Base-by-base conservation (phyloP, 1,139 yeast genomes). In the Lodderomyces theae region DNA sequence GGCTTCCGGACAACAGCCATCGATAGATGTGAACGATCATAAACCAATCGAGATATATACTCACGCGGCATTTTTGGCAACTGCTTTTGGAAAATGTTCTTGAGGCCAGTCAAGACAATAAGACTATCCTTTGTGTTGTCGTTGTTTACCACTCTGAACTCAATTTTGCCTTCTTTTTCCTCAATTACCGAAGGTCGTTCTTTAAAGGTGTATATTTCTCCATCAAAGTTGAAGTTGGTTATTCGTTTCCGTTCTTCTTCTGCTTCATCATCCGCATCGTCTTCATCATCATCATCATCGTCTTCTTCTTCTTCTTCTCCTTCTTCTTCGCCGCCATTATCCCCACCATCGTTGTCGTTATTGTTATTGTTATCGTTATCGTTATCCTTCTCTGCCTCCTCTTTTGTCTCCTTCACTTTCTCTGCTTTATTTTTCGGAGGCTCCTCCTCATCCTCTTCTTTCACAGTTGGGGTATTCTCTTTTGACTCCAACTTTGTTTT, bases 31-130 rank as follows among this genome's bases (percentile, higher is more conserved):
- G 94, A 84, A 51, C 97, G 69, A 61, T 94, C 99, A 58, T 89
- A 92, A 3, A 92, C 98, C 51, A 92, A 74, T 50, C 98, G 70
- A 3, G 97, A 89, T 57, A 92, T 92, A 63, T 94, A 92, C 58
- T 94, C 97, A 47, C 94, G 78, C 25, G 99, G 99, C 99, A 92
- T 92, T 61, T 92, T 92, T 3, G 99, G 99, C 50, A 92, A 74
- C 63, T 92, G 99, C 56, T 90, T 90, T 61, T 92, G 98, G 61
- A 94, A 92, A 54, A 92, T 92, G 61, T 92, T 92, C 64, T 94
- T 92, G 46, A 92, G 66, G 1, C 99, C 99, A 0, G 97, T 92
- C 51, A 92, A 69, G 35, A 94, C 92, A 72, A 94, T 88, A 70
- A 92, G 69, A 60, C 80, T 87, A 53, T 94, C 98, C 50, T 77